Evolutionary conservation across 1,139 yeast species (phyloP).

Genomic region (Yamadazyma diospyri): DNA sequence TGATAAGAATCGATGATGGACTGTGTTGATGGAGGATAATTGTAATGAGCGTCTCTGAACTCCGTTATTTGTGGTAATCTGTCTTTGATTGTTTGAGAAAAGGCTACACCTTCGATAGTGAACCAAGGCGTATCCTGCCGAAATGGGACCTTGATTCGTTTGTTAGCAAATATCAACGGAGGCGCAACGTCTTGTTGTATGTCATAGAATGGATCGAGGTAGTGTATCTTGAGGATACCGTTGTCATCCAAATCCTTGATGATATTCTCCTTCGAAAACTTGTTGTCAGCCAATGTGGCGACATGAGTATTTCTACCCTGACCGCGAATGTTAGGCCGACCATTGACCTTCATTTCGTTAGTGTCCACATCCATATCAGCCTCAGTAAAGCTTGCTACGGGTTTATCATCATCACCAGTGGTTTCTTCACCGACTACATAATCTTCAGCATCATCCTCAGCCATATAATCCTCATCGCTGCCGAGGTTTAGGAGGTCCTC

Average conservation of each 20-base stretch:
- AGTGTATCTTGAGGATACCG: conserved; percentile 51
- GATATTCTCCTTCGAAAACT: conserved; percentile 20
- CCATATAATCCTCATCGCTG: conserved; percentile 5
- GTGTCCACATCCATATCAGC: conserved; percentile 12
- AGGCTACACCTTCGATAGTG: conserved; percentile 2
- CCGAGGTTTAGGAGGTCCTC: conserved; percentile 12
- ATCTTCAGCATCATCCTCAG: conserved; percentile 3
- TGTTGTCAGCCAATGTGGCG: conserved; percentile 2
- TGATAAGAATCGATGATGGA: conserved; percentile 21
- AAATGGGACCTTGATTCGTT: conserved; percentile 45
- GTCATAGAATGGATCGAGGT: conserved; percentile 63
- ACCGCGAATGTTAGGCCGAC: too few relatives aligned
- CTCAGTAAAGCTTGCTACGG: conserved; percentile 7
- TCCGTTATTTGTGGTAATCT: not conserved
- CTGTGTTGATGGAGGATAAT: conserved; percentile 28
- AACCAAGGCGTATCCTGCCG: conserved; percentile 8
- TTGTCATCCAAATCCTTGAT: conserved; percentile 35
- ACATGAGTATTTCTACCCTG: too few relatives aligned
- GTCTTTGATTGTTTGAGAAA: conserved; percentile 6
- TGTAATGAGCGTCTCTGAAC: conserved; percentile 27
- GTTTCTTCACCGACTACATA: not conserved
- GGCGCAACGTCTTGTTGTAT: conserved; percentile 42
- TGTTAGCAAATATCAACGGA: conserved; percentile 67
- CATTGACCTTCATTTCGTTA: conserved; percentile 5
- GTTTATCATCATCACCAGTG: not conserved